These are phyloP conservation scores for Phoenix dactylifera DNA, from an alignment of 176 grass and related monocot species.

Conservation along the genomic window DNA sequence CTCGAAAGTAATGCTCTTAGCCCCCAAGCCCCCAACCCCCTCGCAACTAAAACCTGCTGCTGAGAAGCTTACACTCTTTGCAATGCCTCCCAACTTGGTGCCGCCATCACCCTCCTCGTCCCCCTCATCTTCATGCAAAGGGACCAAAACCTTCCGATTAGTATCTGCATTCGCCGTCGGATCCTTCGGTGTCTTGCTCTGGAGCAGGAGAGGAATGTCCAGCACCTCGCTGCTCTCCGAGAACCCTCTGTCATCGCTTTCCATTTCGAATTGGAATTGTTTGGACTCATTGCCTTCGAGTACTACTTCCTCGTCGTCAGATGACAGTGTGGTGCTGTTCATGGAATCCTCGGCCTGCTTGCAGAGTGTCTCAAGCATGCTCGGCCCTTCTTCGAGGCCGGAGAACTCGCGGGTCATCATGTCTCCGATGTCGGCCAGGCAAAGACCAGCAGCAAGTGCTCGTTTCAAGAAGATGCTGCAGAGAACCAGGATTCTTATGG, in stretches of 20 bases:
- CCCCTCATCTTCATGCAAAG: neutral
- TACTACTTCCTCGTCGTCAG: neutral
- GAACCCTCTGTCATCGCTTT: neutral
- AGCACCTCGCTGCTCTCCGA: neutral
- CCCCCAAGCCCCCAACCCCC: neutral
- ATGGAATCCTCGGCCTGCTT: slow-evolving; percentile 31
- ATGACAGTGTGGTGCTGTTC: neutral
- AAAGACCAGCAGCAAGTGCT: slow-evolving; percentile 49
- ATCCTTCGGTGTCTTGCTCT: too few relatives aligned
- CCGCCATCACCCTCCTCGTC: slow-evolving; percentile 1
- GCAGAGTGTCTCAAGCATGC: slow-evolving; percentile 61
- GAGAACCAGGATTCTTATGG: slow-evolving; percentile 49
- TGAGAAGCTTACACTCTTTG: slow-evolving; percentile 42
- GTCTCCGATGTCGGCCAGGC: slow-evolving; percentile 79
- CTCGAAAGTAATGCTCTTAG: slow-evolving; percentile 42
- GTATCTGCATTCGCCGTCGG: too few relatives aligned
- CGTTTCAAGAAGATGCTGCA: slow-evolving; percentile 76
- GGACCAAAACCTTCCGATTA: neutral
- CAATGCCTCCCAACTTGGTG: slow-evolving; percentile 10
- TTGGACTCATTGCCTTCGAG: neutral
- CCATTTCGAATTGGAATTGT: slow-evolving; percentile 20
- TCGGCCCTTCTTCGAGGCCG: slow-evolving; percentile 39
- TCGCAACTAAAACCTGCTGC: slow-evolving; percentile 3
- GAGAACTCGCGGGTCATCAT: slow-evolving; percentile 76
- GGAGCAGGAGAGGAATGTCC: neutral